Conservation (phyloP, 169 alveolate species). For the Babesia microti region DNA sequence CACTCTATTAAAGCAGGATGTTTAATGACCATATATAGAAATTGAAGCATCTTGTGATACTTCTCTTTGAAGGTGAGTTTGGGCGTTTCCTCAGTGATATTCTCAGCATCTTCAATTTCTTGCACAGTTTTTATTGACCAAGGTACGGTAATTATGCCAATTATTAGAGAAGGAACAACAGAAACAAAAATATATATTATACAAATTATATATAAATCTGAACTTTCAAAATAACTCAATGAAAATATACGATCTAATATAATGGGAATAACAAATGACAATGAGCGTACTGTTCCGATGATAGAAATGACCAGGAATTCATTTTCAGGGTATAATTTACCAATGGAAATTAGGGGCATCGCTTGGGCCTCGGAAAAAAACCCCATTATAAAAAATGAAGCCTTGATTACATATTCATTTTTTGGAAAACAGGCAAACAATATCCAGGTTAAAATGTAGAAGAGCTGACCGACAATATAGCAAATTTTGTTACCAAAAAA, state of each 20-base stretch:
- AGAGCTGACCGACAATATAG: conserved; percentile 17
- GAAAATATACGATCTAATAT: conserved; percentile 6
- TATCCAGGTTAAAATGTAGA: conserved; percentile 7
- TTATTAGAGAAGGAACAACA: conserved; percentile 3
- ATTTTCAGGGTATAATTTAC: conserved; percentile 23
- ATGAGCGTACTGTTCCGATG: conserved; percentile 25
- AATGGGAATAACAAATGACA: conserved; percentile 23
- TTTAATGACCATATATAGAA: too few relatives aligned
- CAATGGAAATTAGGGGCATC: conserved; percentile 22
- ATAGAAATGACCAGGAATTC: conserved; percentile 9
- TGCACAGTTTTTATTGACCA: too few relatives aligned
- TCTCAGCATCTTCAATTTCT: too few relatives aligned
- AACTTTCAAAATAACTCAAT: not conserved
- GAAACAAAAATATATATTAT: conserved; percentile 4
- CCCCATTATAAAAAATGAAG: conserved; percentile 20
- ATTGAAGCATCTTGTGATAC: too few relatives aligned
- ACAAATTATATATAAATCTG: conserved; percentile 8
- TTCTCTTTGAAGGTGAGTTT: too few relatives aligned
- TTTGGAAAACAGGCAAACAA: conserved; percentile 8
- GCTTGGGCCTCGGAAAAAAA: conserved; percentile 19
- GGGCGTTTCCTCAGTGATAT: too few relatives aligned
- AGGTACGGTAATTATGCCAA: conserved; percentile 12
- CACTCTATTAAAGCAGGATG: too few relatives aligned
- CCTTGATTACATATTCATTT: conserved; percentile 4
- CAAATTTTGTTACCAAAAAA: conserved; percentile 13